A percentile compares a stretch with the other conserved stretches of the same genome.
Conservation (phyloP, 441 rosid genomes). For the Manihot esculenta region DNA sequence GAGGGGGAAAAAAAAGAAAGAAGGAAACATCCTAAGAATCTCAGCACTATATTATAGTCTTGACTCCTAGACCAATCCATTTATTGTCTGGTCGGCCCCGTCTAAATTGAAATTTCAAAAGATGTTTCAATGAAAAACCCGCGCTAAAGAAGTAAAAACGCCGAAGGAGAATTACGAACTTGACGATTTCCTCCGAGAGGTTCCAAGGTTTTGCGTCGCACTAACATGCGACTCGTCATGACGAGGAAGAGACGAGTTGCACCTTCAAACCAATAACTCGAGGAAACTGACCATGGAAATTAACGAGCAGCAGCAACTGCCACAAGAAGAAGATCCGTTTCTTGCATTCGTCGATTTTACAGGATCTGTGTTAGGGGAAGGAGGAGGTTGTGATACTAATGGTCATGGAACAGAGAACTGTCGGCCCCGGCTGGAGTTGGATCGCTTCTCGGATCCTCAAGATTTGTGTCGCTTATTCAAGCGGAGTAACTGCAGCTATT, state of each 20-base stretch:
- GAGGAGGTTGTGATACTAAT: constrained; percentile 12
- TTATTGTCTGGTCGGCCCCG: too few species aligned
- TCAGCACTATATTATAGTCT: too few species aligned
- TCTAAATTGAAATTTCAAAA: too few species aligned
- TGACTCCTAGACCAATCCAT: too few species aligned
- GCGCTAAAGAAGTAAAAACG: too few species aligned
- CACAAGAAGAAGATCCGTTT: constrained; percentile 55
- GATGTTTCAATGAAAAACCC: too few species aligned
- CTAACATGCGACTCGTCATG: neutral
- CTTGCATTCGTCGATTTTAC: constrained; percentile 72
- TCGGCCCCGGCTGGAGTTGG: constrained; percentile 84
- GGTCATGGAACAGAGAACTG: constrained; percentile 24
- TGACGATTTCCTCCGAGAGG: neutral
- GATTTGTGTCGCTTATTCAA: constrained; percentile 75
- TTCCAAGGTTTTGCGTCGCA: neutral
- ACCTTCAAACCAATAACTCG: neutral
- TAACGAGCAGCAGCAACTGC: constrained; percentile 19
- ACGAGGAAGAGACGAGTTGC: neutral
- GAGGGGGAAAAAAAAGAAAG: too few species aligned
- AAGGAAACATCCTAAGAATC: too few species aligned
- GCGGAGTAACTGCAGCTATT: constrained; percentile 85
- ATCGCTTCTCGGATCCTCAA: constrained; percentile 66
- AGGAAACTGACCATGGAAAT: constrained; percentile 36
- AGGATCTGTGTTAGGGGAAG: constrained; percentile 46
- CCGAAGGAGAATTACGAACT: too few species aligned